Conservation (phyloP, 371 early-diverging fungal genomes). For the Rhizopus sp. region DNA sequence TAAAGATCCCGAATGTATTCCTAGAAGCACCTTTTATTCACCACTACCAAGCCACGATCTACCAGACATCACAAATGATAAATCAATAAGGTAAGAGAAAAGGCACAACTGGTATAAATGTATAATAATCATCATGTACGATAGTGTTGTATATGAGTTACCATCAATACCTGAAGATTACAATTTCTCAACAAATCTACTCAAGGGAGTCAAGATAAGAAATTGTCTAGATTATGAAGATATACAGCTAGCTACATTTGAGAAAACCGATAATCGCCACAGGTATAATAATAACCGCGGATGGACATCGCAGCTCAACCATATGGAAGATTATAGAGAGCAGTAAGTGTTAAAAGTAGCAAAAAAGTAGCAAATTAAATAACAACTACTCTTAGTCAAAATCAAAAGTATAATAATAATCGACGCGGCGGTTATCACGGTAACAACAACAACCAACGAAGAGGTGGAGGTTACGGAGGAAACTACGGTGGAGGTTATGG, state of each 20-base stretch:
- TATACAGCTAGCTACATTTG: constrained; percentile 55
- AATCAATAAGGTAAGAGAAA: constrained; percentile 48
- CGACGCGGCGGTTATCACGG: constrained; percentile 15
- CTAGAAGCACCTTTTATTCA: constrained; percentile 69
- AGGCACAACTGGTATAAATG: background rate
- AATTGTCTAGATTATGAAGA: constrained; percentile 54
- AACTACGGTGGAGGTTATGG: constrained; percentile 23
- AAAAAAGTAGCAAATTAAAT: background rate
- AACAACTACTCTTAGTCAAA: constrained; percentile 1
- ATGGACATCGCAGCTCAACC: constrained; percentile 48
- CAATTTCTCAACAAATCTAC: constrained; percentile 48
- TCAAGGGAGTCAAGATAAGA: constrained; percentile 55
- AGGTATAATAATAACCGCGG: constrained; percentile 33
- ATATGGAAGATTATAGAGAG: constrained; percentile 48
- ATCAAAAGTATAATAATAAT: constrained; percentile 16
- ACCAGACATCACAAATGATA: constrained; percentile 62
- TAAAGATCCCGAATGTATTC: constrained; percentile 70
- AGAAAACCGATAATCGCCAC: constrained; percentile 37
- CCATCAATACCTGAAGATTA: constrained; percentile 47
- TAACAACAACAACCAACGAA: constrained; percentile 13
- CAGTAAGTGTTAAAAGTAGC: constrained; percentile 22
- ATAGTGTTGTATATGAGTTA: constrained; percentile 55
- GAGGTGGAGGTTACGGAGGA: constrained; percentile 14
- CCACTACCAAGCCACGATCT: constrained; percentile 64
- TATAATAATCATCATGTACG: background rate